Evolutionary conservation across 2,329 filamentous ascomycete species (phyloP), one percentile per base, ranked within the genome.

Genomic region (Ceratocystis harringtonii): DNA sequence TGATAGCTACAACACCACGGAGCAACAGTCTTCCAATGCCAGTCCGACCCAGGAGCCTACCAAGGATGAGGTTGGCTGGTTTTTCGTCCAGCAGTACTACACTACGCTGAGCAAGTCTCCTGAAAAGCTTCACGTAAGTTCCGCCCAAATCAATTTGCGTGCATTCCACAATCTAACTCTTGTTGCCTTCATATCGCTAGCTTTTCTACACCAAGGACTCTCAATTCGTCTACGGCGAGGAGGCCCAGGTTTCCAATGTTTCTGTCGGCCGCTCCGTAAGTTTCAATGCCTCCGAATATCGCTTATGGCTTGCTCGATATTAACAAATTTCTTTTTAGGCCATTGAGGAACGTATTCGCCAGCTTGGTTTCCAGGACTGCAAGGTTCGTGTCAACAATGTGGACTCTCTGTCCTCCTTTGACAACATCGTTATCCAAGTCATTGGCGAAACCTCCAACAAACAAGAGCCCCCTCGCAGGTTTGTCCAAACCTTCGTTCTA

Each of bases 1-100:
- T 68, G 68, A 75, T 67, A 70, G 74, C 64, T 68, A 75, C 61
- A 71, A 72, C 67, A 74, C 74, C 65, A 70, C 66, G 50, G 72
- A 71, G 65, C 55, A 58, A n/a, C 55, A 58, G 55, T 58, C 55
- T 36, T 58, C 55, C 28, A 58, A 58, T 36, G 55, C 55, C 55
- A 77, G 75, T 71, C 78, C 73, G 73, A 79, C 44, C 15, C 30
- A 32, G 28, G 52, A 82, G 71, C 77, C 84, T 50, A 80, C 81
- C 71, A 96, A 96, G 80, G 91, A 96, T 75, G 90, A 97, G 79
- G 91, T 99, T 70, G 94, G 91, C 76, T 99, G 94, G 94, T 97
- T 92, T 79, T 99, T 99, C 71, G 94, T 99, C 67, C 92, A 97
- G 83, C 91, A 96, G 77, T 99, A 96, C 81, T 99, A 99, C 79